These are phyloP conservation scores for Komagataella pastoris DNA, from an alignment of 805 yeast species.

Conservation along the genomic window DNA sequence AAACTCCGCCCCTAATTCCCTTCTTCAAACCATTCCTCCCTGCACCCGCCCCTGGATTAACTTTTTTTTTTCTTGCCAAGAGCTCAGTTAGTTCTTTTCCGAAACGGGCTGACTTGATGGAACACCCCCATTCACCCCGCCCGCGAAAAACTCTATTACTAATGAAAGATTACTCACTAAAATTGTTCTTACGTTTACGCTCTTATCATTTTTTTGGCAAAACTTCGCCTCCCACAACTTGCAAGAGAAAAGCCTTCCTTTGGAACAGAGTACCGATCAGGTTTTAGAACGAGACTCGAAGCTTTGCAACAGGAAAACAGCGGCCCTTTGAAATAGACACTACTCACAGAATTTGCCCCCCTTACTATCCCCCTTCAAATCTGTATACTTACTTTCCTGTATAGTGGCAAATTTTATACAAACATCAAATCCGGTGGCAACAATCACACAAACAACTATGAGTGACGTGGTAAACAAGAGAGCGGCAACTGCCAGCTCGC, in stretches of 20 bases:
- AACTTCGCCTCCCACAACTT: background rate
- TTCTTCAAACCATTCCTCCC: no score
- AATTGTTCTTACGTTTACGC: background rate
- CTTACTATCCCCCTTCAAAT: background rate
- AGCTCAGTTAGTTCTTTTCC: background rate
- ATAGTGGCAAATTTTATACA: background rate
- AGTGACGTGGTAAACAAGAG: conserved; percentile 1
- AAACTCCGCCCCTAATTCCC: no score
- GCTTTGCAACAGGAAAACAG: background rate
- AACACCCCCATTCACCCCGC: background rate
- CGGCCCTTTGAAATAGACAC: background rate
- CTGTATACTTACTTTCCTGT: background rate
- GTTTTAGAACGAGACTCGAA: background rate
- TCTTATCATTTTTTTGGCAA: background rate
- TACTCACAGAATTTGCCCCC: background rate
- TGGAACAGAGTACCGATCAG: background rate
- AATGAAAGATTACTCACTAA: background rate
- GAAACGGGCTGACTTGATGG: background rate
- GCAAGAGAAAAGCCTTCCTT: background rate
- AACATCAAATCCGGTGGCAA: background rate
- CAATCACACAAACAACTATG: background rate
- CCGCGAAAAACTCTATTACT: background rate
- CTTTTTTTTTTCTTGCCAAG: background rate
- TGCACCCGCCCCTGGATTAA: background rate
- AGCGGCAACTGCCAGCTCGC: background rate